Percentiles rank a stretch among this genome's conserved stretches.
phyloP scores from a whole-genome alignment of 345 rosid species.

The Eucalyptus erythrocorys region DNA sequence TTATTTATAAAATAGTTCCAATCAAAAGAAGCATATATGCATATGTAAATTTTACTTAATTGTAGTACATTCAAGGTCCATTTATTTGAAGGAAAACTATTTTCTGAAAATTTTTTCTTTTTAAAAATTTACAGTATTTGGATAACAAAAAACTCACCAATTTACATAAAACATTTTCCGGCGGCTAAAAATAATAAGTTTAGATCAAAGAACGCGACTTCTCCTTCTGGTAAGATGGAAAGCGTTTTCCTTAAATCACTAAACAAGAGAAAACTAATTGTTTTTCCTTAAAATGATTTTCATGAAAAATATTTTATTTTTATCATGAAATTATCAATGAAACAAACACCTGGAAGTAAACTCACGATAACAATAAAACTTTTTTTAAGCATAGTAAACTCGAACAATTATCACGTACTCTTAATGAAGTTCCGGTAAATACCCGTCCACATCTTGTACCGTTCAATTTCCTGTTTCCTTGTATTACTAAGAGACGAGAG shows the following conservation, averaged over 20 bases:
- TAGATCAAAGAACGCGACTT: background rate
- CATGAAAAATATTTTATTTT: background rate
- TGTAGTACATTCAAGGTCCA: background rate
- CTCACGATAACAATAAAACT: background rate
- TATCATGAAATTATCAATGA: background rate
- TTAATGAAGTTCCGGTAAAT: background rate
- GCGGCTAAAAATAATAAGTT: background rate
- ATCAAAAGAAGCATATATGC: background rate
- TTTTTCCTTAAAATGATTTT: background rate
- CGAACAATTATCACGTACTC: background rate
- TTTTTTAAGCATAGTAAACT: background rate
- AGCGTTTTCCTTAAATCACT: background rate
- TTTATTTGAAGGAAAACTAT: background rate
- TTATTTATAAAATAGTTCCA: background rate
- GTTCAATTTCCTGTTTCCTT: background rate
- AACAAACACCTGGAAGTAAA: background rate
- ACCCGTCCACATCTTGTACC: background rate
- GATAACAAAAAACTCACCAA: background rate
- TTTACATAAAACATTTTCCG: background rate
- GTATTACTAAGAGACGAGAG: background rate
- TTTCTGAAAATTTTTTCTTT: background rate
- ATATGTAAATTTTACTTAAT: background rate
- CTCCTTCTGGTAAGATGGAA: background rate
- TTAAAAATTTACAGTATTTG: background rate
- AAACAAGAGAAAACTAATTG: background rate